Percentiles rank a stretch among this genome's conserved stretches.
These are phyloP conservation scores for Monosporozyma servazzii DNA, from an alignment of 805 yeast species.

Conservation along the genomic window DNA sequence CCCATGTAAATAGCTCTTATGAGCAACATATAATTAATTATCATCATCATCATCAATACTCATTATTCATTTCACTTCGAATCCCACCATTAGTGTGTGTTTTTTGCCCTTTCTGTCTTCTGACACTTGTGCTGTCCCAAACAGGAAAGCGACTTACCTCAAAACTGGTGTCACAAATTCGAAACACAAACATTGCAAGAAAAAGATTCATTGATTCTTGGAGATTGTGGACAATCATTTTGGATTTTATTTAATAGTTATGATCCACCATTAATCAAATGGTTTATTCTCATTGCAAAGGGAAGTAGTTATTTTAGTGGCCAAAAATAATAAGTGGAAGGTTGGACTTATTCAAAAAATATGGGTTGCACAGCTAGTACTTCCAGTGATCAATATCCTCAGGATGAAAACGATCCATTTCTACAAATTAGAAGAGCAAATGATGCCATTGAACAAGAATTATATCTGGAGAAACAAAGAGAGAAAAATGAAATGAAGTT, in stretches of 20 bases:
- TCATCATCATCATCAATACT: not conserved
- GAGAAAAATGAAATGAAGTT: slow-evolving; percentile 58
- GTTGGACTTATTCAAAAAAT: too few species aligned
- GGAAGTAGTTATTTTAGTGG: not conserved
- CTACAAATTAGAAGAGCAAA: slow-evolving; percentile 45
- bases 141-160: not conserved
- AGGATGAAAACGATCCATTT: slow-evolving; percentile 44
- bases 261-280: not conserved
- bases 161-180: not conserved
- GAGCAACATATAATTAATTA: not conserved
- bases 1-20: slow-evolving; percentile 1
- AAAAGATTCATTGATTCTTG: not conserved
- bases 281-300: not conserved
- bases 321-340: too few species aligned
- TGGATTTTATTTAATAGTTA: not conserved
- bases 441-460: slow-evolving; percentile 54
- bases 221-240: not conserved
- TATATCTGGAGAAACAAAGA: slow-evolving; percentile 42
- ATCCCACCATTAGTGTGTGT: not conserved
- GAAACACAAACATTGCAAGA: not conserved
- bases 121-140: not conserved
- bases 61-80: too few species aligned
- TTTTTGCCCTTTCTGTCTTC: not conserved
- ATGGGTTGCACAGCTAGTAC: slow-evolving; percentile 72
- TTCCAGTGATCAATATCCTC: slow-evolving; percentile 6